A percentile compares a stretch with the other conserved stretches of the same genome.
phyloP scores from a whole-genome alignment of 371 early-diverging fungal genomes.

The Syncephalis plumigaleata region DNA sequence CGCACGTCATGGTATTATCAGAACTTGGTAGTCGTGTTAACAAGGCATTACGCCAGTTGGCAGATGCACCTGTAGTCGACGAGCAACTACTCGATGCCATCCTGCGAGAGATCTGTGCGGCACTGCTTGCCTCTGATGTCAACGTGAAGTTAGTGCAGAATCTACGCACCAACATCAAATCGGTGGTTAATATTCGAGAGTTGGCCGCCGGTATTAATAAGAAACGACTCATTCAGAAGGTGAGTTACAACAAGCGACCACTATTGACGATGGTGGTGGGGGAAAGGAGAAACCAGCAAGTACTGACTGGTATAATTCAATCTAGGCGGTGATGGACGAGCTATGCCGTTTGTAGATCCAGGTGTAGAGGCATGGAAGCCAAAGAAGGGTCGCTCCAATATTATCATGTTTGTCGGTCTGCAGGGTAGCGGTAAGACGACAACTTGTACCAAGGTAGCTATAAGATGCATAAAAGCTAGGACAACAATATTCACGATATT shows the following conservation, averaged over 20 bases:
- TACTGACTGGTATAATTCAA: neutral
- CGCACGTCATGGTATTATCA: conserved; percentile 51
- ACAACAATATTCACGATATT: no score
- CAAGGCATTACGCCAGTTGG: conserved; percentile 43
- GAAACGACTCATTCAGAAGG: conserved; percentile 78
- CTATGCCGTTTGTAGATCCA: conserved; percentile 90
- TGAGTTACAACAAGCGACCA: no score
- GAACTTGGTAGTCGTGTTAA: conserved; percentile 75
- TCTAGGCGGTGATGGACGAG: conserved; percentile 84
- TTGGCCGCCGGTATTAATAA: conserved; percentile 68
- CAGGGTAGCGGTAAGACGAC: conserved; percentile 99
- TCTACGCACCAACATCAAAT: conserved; percentile 78
- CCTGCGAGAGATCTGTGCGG: conserved; percentile 76
- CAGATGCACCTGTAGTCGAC: conserved; percentile 60
- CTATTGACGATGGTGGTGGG: conserved; percentile 1
- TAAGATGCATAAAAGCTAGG: no score
- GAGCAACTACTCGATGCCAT: conserved; percentile 68
- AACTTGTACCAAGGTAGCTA: conserved; percentile 79
- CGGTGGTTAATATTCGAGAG: conserved; percentile 63
- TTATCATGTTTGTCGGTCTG: conserved; percentile 98
- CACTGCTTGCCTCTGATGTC: conserved; percentile 89
- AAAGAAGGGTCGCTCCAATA: conserved; percentile 64
- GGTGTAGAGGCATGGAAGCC: conserved; percentile 80
- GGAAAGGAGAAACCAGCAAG: neutral
- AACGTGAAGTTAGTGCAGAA: conserved; percentile 78